Conservation (phyloP, 331 rosid species). For the Quercus tomentella region DNA sequence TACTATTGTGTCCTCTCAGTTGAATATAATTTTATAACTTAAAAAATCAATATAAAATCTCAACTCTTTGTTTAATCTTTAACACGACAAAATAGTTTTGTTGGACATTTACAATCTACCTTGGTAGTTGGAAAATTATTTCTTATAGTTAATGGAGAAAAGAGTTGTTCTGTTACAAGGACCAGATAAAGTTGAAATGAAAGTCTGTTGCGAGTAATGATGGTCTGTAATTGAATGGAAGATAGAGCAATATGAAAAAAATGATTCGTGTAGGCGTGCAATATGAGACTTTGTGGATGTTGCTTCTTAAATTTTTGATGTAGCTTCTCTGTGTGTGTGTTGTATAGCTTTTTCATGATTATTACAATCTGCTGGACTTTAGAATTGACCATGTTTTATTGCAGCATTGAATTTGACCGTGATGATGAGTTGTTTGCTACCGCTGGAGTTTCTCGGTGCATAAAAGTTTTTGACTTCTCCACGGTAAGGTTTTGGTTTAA, state of each 20-base stretch:
- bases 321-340: background rate
- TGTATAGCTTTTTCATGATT: background rate
- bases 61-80: background rate
- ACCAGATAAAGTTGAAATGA: background rate
- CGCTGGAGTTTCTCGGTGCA: slow-evolving; percentile 97
- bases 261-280: background rate
- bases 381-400: slow-evolving; percentile 26
- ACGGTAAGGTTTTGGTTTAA: slow-evolving; percentile 43
- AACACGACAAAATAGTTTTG: background rate
- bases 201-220: background rate
- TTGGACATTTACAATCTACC: too few species aligned
- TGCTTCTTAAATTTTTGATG: background rate
- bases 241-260: background rate
- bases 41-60: background rate
- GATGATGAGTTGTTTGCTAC: slow-evolving; percentile 94
- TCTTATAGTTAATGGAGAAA: background rate
- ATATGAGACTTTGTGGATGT: background rate
- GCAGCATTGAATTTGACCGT: slow-evolving; percentile 96
- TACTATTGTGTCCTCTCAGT: too few species aligned
- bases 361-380: slow-evolving; percentile 14
- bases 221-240: background rate
- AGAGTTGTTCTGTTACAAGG: background rate
- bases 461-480: slow-evolving; percentile 93
- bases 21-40: too few species aligned
- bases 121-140: background rate